Evolutionary conservation across 2,329 filamentous ascomycete species (phyloP), one percentile per base, ranked within the genome.

Genomic region (Xylariaceae sp.): DNA sequence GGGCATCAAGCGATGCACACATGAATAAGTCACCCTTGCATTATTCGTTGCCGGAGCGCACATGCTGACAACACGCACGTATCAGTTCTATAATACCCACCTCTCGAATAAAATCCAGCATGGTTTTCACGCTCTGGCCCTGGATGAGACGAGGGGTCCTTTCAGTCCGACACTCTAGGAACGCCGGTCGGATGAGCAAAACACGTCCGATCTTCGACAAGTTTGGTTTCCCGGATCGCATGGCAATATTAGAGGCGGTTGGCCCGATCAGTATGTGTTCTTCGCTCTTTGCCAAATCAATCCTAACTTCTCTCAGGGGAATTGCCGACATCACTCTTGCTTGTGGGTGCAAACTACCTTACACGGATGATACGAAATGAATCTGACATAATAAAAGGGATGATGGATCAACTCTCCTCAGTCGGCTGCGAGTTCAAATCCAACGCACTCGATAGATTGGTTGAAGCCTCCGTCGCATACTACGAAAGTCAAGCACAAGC

Each of bases 161-260:
- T 84, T 83, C 56, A 70, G 68, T n/a, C 79, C 80, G 9, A 77
- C 80, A 2, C 67, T 83, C 1, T 83, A 78, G 80, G 76, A 80
- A 60, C 70, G 74, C 26, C 67, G 69, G 6, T 67, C 68, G 0
- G 65, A 69, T 30, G 71, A 73, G 32, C 68, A 66, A 37, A 62
- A 68, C 11, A 70, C 66, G 27, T 76, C 75, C 1, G 72, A 79
- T 55, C 68, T 79, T 44, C 71, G 75, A 31, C 77, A 79, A 58
- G 75, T 78, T 9, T 86, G 83, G 83, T 90, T 91, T 63, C 83
- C 87, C 0, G 87, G 87, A 5, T 81, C 80, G 48, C 87, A 91
- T 65, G 82, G 77, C 8, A 87, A 89, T 62, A 81, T 87, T 46
- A 86, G 86, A 3, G 86, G 86, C 34, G 86, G 86, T 2, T 87